Evolutionary conservation across 2,329 filamentous ascomycete genomes (phyloP).

Genomic region (Hypoxylon sp.): DNA sequence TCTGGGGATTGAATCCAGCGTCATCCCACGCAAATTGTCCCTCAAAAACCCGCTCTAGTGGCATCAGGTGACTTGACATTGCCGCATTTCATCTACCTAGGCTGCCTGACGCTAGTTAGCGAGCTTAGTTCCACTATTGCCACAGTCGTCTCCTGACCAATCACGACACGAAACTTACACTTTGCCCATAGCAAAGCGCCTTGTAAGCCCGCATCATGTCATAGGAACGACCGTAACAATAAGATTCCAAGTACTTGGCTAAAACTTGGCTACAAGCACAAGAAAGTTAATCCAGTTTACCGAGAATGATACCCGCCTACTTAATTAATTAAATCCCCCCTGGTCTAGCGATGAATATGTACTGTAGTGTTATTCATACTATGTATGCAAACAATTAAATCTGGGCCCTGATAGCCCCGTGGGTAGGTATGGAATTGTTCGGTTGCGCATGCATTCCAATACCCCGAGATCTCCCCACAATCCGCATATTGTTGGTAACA

Average conservation of each 20-base stretch:
- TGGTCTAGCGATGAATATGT: slow-evolving; percentile 5
- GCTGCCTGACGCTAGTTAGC: slow-evolving; percentile 1
- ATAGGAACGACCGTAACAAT: slow-evolving; percentile 11
- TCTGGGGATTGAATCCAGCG: slow-evolving; percentile 4
- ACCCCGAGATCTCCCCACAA: slow-evolving; percentile 31
- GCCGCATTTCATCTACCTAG: slow-evolving; percentile 10
- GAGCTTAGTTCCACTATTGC: slow-evolving; percentile 8
- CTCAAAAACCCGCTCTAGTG: slow-evolving; percentile 15
- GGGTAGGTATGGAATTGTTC: slow-evolving; percentile 16
- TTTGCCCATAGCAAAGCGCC: not conserved
- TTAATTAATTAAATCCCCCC: slow-evolving; percentile 5
- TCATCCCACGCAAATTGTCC: slow-evolving; percentile 20
- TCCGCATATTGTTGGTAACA: slow-evolving; percentile 12
- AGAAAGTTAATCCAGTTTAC: slow-evolving; percentile 16
- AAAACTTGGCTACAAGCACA: not conserved
- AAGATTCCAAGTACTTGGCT: not conserved
- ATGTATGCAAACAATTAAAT: slow-evolving; percentile 9
- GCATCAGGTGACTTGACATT: slow-evolving; percentile 23
- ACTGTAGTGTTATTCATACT: too few species aligned
- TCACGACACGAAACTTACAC: not conserved
- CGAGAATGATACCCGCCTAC: slow-evolving; percentile 20
- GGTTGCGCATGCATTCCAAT: slow-evolving; percentile 28
- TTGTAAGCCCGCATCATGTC: too few species aligned
- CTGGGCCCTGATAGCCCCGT: slow-evolving; percentile 22
- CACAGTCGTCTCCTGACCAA: slow-evolving; percentile 13